A percentile compares a stretch with the other conserved stretches of the same genome.
phyloP scores from a whole-genome alignment of 2,329 filamentous ascomycete species.

The Chaetoscypha palmicola region DNA sequence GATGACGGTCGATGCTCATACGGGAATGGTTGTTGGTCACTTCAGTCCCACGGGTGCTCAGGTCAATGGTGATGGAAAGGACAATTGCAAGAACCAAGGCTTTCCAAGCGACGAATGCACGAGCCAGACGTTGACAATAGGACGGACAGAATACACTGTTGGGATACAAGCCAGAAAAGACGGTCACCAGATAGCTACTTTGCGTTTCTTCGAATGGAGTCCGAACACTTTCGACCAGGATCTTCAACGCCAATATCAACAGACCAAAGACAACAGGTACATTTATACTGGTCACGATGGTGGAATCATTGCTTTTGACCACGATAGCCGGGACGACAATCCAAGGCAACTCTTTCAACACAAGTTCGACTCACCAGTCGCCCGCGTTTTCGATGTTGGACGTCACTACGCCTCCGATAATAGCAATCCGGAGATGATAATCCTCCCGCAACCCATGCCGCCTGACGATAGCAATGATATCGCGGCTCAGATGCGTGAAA shows the following conservation, averaged over 20 bases:
- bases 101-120: constrained; percentile 62
- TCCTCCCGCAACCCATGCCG: constrained; percentile 78
- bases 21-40: constrained; percentile 72
- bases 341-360: constrained; percentile 51
- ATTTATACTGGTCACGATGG: constrained; percentile 84
- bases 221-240: constrained; percentile 89
- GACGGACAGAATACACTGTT: constrained; percentile 84
- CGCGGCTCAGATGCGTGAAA: constrained; percentile 46
- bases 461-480: constrained; percentile 44
- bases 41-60: constrained; percentile 70
- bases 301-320: constrained; percentile 72
- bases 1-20: constrained; percentile 81
- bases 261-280: constrained; percentile 79
- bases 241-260: constrained; percentile 72
- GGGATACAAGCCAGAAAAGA: constrained; percentile 70
- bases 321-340: constrained; percentile 37
- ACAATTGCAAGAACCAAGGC: constrained; percentile 65
- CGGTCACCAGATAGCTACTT: constrained; percentile 72
- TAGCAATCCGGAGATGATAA: constrained; percentile 67
- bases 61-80: constrained; percentile 50
- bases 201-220: constrained; percentile 91
- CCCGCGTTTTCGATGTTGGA: constrained; percentile 81
- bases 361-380: constrained; percentile 69
- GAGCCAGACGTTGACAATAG: constrained; percentile 73
- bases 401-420: constrained; percentile 61